Percentiles rank a stretch among this genome's conserved stretches.
Conservation (phyloP, 169 alveolate species). For the Plasmodium berghei region DNA sequence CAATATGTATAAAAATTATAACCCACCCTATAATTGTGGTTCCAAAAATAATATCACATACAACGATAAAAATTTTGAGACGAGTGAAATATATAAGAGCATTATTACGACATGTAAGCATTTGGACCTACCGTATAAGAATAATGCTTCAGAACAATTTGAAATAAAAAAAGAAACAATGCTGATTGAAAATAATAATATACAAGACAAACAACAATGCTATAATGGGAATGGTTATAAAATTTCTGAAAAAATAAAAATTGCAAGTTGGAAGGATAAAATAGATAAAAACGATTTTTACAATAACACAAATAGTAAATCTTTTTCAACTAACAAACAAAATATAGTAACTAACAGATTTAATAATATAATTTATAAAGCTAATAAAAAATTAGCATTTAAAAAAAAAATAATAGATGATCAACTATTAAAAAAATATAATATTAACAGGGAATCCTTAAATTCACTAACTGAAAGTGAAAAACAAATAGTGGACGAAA, state of each 20-base stretch:
- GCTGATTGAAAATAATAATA: no score
- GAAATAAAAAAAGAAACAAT: no score
- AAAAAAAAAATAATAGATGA: slow-evolving; percentile 40
- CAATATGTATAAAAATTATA: neutral
- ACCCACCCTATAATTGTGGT: no score
- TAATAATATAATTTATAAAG: slow-evolving; percentile 26
- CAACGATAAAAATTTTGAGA: no score
- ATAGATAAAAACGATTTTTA: neutral
- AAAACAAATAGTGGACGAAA: slow-evolving; percentile 41
- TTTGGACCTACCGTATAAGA: no score
- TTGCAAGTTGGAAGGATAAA: neutral
- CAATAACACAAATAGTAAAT: neutral
- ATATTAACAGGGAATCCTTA: slow-evolving; percentile 12
- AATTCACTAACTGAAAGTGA: slow-evolving; percentile 29
- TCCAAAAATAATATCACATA: no score
- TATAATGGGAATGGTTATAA: no score
- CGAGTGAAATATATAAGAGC: no score
- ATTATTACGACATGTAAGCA: no score
- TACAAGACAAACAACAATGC: no score
- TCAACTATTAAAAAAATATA: slow-evolving; percentile 19
- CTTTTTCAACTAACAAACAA: slow-evolving; percentile 2
- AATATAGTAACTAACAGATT: slow-evolving; percentile 29
- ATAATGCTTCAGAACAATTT: no score
- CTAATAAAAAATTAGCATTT: slow-evolving; percentile 17
- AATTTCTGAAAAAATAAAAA: no score